A percentile compares a stretch with the other conserved stretches of the same genome.
Evolutionary conservation across 140 eudicot genomes (phyloP).

Genomic region (Stevia rebaudiana): DNA sequence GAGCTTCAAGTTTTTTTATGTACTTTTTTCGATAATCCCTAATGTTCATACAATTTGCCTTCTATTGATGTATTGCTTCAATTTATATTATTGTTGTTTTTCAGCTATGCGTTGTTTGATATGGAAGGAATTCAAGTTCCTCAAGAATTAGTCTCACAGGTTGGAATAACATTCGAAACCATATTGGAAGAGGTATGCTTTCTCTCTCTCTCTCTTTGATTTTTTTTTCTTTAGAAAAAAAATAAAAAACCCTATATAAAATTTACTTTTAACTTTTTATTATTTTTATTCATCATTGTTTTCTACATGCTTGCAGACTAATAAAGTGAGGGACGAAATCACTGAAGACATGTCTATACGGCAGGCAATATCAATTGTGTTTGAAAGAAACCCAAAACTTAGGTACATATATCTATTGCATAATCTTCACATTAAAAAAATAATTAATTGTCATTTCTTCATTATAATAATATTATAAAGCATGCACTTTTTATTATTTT

Average conservation of each 20-base stretch:
- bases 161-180: constrained; percentile 74
- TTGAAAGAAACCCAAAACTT: constrained; percentile 79
- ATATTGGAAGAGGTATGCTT: constrained; percentile 78
- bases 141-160: constrained; percentile 81
- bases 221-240: background rate
- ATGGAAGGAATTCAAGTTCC: constrained; percentile 96
- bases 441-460: background rate
- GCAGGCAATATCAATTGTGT: constrained; percentile 75
- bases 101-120: constrained; percentile 91
- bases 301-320: constrained; percentile 45
- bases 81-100: constrained; percentile 1
- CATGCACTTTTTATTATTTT: background rate
- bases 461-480: background rate
- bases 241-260: background rate
- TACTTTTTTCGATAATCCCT: background rate
- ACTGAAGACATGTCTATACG: constrained; percentile 76
- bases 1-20: background rate
- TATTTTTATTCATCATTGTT: background rate
- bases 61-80: constrained; percentile 6
- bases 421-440: background rate
- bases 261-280: background rate
- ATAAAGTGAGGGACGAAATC: constrained; percentile 59
- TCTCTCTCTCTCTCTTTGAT: constrained; percentile 15
- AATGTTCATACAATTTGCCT: background rate
- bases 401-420: constrained; percentile 36